Base-by-base conservation (phyloP, 23 red algal genomes). In the Gracilaria vermiculophylla region DNA sequence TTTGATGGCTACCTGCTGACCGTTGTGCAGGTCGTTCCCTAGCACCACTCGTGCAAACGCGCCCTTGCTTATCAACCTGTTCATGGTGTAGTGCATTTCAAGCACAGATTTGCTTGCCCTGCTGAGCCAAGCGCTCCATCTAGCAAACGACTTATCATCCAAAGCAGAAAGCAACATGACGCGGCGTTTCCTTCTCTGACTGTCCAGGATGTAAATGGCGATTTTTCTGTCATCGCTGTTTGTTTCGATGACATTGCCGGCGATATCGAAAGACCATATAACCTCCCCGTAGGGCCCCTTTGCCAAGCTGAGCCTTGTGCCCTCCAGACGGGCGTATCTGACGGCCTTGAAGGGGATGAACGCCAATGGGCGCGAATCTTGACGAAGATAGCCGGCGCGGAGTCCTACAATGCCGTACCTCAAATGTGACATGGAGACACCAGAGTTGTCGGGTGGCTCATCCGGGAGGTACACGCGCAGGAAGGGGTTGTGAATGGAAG, bases 1-100 rank as follows among this genome's bases (percentile, higher is more conserved):
- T 72, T 96, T 96, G 85, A 96, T 92, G 49, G 94, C 94, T 13
- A 96, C 94, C 50, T 71, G 75, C 44, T 81, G 69, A 11, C 83
- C 62, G 45, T 60, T 85, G 69, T 84, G 78, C 56, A 94, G 39
- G 34, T 94, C 72, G 21, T 79, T 73, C n/a, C 90, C 90, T 12
- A 76, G 42, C 28, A 84, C 69, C 24, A 94, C 90, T 20, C 70
- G 78, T 8, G 70, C 64, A 83, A 85, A 84, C 14, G 65, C 80
- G 21, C 90, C 90, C 42, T 76, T 86, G 57, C 80, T 84, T 15
- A 94, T 86, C 10, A 73, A 32, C 16, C 58, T 34, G 19, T 70
- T 62, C 58, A 94, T 78, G 65, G 39, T 78, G 61, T 94, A 94
- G 57, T 85, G 81, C 79, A 73, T 60, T 47, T 94, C 81, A 7